Evolutionary conservation across 1,284 basidiomycete genomes (phyloP).

Genomic region (Porodaedalea pini): DNA sequence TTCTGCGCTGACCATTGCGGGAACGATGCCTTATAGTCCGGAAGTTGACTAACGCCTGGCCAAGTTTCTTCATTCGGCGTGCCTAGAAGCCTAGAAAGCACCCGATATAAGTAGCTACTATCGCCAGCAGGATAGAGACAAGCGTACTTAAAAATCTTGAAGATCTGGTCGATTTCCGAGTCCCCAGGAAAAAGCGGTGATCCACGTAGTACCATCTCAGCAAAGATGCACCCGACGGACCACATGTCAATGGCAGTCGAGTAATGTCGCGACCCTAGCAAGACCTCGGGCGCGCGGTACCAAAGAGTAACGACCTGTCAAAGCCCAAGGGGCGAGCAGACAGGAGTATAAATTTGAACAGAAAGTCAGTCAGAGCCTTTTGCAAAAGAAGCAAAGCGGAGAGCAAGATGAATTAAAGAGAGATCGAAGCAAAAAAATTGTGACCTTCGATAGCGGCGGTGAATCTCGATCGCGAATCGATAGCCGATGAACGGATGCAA

Average conservation of each 20-base stretch:
- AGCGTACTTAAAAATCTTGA: constrained; percentile 92
- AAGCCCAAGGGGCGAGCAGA: constrained; percentile 15
- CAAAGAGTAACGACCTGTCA: constrained; percentile 93
- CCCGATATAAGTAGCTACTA: neutral
- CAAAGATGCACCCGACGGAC: constrained; percentile 94
- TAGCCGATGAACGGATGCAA: neutral
- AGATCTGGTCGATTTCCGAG: constrained; percentile 99
- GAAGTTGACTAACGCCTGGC: constrained; percentile 87
- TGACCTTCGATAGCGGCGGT: neutral
- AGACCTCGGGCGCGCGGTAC: constrained; percentile 97
- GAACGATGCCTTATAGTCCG: constrained; percentile 97
- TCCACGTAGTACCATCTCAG: constrained; percentile 88
- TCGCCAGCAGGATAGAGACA: neutral
- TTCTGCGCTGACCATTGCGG: constrained; percentile 87
- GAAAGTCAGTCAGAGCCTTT: constrained; percentile 11
- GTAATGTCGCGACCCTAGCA: constrained; percentile 94
- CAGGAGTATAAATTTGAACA: constrained; percentile 17
- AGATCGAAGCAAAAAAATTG: neutral
- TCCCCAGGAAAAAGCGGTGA: constrained; percentile 96
- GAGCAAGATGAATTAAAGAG: constrained; percentile 12
- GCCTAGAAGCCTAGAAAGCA: constrained; percentile 68
- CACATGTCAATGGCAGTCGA: constrained; percentile 98
- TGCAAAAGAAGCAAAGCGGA: constrained; percentile 9
- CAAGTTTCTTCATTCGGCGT: constrained; percentile 93
- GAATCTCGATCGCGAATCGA: neutral